Conservation (phyloP, 2,329 filamentous ascomycete species). For the Colletotrichum sp. region DNA sequence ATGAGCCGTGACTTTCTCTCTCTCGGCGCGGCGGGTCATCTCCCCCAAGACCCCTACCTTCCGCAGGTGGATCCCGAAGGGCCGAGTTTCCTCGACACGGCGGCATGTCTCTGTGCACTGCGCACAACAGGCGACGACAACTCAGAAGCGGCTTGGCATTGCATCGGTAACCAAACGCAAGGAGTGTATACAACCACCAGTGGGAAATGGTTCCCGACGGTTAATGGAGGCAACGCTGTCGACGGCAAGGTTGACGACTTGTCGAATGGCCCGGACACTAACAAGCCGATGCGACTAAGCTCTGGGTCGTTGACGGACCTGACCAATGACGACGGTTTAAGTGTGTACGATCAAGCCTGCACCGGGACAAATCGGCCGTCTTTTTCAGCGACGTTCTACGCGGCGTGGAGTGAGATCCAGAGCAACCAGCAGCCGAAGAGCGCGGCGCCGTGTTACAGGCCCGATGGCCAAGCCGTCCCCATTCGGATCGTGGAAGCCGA, state of each 20-base stretch:
- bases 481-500: conserved; percentile 42
- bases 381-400: conserved; percentile 47
- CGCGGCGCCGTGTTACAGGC: conserved; percentile 44
- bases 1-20: background rate
- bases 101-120: conserved; percentile 43
- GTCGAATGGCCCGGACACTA: conserved; percentile 39
- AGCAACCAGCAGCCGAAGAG: conserved; percentile 34
- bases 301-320: conserved; percentile 28
- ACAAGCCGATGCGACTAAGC: conserved; percentile 31
- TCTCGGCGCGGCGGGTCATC: background rate
- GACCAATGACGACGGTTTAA: conserved; percentile 25
- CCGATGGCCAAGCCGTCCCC: conserved; percentile 37
- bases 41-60: conserved; percentile 43
- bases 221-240: conserved; percentile 26
- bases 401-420: conserved; percentile 29
- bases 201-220: conserved; percentile 47
- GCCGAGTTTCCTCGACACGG: conserved; percentile 43
- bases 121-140: conserved; percentile 22
- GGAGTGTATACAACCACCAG: conserved; percentile 37
- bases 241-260: conserved; percentile 37
- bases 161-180: conserved; percentile 48
- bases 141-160: conserved; percentile 42
- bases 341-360: conserved; percentile 43
- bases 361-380: conserved; percentile 44
- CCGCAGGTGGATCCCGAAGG: conserved; percentile 33